These are phyloP conservation scores for Naganishia cerealis DNA, from an alignment of 1,284 basidiomycete genomes.

Conservation along the genomic window DNA sequence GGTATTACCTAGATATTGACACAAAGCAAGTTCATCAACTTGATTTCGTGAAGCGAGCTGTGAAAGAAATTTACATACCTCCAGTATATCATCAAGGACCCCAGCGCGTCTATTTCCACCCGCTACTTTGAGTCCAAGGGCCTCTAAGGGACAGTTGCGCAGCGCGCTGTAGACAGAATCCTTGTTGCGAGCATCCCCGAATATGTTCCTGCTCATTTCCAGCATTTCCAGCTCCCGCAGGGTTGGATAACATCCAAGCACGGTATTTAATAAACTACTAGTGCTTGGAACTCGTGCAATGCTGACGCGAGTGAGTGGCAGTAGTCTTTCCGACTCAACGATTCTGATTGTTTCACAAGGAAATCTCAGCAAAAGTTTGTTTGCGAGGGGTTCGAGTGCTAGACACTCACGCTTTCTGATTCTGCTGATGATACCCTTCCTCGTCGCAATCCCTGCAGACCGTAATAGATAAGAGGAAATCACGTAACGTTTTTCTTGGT, in stretches of 20 bases:
- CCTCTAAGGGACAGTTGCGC: slow-evolving; percentile 1
- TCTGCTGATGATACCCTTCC: slow-evolving; percentile 16
- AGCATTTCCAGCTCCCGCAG: slow-evolving; percentile 30
- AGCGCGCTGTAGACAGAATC: slow-evolving; percentile 15
- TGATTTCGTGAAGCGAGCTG: background rate
- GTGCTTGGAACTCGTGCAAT: slow-evolving; percentile 17
- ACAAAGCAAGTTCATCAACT: background rate
- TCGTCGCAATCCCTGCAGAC: background rate
- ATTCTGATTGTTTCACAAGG: slow-evolving; percentile 10
- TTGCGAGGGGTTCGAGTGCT: background rate
- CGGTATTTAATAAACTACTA: slow-evolving; percentile 7
- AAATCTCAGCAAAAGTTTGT: background rate
- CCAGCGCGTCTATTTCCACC: slow-evolving; percentile 23
- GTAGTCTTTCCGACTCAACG: slow-evolving; percentile 8
- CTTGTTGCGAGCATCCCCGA: slow-evolving; percentile 1
- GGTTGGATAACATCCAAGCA: slow-evolving; percentile 1
- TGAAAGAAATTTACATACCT: background rate
- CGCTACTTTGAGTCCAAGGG: slow-evolving; percentile 21
- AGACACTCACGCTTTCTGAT: slow-evolving; percentile 22
- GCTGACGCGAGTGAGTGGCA: slow-evolving; percentile 13
- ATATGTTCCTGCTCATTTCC: slow-evolving; percentile 28
- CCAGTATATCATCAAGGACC: slow-evolving; percentile 22
- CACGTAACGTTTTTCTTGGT: background rate
- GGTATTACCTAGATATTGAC: slow-evolving; percentile 17
- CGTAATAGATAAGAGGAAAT: background rate